Conservation (phyloP, 164 flowering plant species). For the Dillenia turbinata region DNA sequence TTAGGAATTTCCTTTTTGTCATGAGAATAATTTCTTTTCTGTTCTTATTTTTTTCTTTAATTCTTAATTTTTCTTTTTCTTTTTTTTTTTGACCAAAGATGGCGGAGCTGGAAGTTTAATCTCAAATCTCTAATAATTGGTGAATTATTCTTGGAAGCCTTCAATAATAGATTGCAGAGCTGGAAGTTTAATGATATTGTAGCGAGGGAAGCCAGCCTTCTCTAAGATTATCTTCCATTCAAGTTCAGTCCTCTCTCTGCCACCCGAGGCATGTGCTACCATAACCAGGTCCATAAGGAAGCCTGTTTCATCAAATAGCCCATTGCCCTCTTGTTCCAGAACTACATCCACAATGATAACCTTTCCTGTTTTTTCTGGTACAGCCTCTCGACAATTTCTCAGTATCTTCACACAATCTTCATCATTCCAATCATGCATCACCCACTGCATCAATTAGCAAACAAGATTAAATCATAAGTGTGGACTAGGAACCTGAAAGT, state of each 20-base stretch:
- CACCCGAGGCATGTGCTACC: slow-evolving; percentile 5
- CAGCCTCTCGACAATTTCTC: slow-evolving; percentile 32
- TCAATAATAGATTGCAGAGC: slow-evolving; percentile 10
- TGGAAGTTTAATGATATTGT: slow-evolving; percentile 3
- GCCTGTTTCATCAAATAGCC: background rate
- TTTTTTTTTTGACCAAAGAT: too few species aligned
- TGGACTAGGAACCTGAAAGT: too few species aligned
- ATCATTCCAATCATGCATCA: slow-evolving; percentile 31
- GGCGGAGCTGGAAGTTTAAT: too few species aligned
- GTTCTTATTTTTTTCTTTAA: too few species aligned
- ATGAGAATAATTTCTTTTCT: too few species aligned
- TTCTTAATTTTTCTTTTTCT: too few species aligned
- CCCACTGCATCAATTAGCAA: slow-evolving; percentile 19
- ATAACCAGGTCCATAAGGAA: slow-evolving; percentile 9
- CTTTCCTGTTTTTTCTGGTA: slow-evolving; percentile 29
- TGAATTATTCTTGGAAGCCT: slow-evolving; percentile 7
- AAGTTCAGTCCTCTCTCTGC: slow-evolving; percentile 10
- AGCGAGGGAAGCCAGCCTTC: slow-evolving; percentile 5
- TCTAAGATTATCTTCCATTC: slow-evolving; percentile 7
- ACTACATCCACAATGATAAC: slow-evolving; percentile 38
- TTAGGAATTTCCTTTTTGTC: too few species aligned
- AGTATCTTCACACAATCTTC: slow-evolving; percentile 32
- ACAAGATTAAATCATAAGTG: too few species aligned
- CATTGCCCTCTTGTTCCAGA: slow-evolving; percentile 11
- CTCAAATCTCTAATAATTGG: too few species aligned